Percentiles rank a stretch among this genome's conserved stretches.
Evolutionary conservation across 805 yeast genomes (phyloP).

Genomic region (Wickerhamomyces xylosicus): DNA sequence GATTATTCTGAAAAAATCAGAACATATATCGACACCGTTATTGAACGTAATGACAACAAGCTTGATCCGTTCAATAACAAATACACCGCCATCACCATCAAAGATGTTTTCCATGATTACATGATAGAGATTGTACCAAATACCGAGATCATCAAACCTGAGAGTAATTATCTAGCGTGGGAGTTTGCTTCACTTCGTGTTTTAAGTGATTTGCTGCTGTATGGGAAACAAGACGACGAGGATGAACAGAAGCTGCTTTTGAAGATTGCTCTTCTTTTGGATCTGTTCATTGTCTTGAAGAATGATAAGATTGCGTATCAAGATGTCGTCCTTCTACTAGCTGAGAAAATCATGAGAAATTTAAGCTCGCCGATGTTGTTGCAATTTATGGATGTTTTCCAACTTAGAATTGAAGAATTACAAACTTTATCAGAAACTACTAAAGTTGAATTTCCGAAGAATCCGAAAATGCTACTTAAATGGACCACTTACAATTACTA

Average conservation of each 20-base stretch:
- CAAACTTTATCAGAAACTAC: constrained; percentile 1
- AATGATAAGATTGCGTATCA: constrained; percentile 1
- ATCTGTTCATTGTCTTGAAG: constrained; percentile 9
- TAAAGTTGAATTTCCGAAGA: constrained; percentile 4
- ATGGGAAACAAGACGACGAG: too few relatives aligned
- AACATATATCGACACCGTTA: background rate
- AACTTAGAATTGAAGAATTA: constrained; percentile 5
- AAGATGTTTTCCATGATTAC: too few relatives aligned
- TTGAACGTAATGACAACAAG: background rate
- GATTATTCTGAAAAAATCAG: background rate
- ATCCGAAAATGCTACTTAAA: background rate
- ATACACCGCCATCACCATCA: too few relatives aligned
- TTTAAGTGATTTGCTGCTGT: constrained; percentile 6
- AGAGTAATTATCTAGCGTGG: background rate
- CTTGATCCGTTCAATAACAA: too few relatives aligned
- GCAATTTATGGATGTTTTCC: constrained; percentile 14
- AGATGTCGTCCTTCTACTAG: constrained; percentile 10
- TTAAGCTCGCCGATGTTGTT: constrained; percentile 9
- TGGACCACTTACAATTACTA: constrained; percentile 1
- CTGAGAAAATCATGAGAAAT: constrained; percentile 4
- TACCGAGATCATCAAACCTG: background rate
- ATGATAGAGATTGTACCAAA: background rate
- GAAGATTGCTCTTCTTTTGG: constrained; percentile 12
- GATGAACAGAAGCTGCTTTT: constrained; percentile 4
- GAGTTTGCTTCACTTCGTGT: constrained; percentile 7